phyloP scores from a whole-genome alignment of 176 grass and related monocot genomes.

The Cenchrus fungigraminus region DNA sequence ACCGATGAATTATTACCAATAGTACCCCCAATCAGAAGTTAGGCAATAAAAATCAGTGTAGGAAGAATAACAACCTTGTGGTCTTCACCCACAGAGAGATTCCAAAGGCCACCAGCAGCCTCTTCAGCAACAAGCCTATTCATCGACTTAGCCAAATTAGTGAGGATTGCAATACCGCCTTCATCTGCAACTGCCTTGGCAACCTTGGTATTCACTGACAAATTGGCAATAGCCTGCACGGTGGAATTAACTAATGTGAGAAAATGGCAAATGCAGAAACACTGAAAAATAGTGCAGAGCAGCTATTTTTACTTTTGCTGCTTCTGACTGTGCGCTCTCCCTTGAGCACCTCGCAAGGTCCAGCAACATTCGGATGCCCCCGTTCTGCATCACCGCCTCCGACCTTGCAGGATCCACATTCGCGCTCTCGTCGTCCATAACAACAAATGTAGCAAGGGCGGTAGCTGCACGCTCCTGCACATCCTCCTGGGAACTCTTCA shows the following conservation, averaged over 20 bases:
- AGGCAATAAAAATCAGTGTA: slow-evolving; percentile 30
- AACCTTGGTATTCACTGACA: slow-evolving; percentile 91
- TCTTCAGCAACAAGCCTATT: slow-evolving; percentile 98
- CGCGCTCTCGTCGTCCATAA: slow-evolving; percentile 89
- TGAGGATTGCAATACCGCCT: slow-evolving; percentile 87
- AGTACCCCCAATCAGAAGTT: background rate
- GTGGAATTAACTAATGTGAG: slow-evolving; percentile 30
- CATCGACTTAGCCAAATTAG: slow-evolving; percentile 79
- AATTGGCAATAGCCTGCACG: slow-evolving; percentile 94
- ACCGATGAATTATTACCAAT: slow-evolving; percentile 41
- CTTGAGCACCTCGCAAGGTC: slow-evolving; percentile 86
- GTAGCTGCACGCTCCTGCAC: slow-evolving; percentile 95
- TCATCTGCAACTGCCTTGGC: slow-evolving; percentile 96
- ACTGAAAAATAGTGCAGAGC: slow-evolving; percentile 7
- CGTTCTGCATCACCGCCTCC: slow-evolving; percentile 82
- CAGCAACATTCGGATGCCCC: slow-evolving; percentile 86
- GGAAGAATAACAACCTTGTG: slow-evolving; percentile 81
- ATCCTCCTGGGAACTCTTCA: slow-evolving; percentile 83
- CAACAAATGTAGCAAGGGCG: slow-evolving; percentile 91
- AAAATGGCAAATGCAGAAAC: slow-evolving; percentile 21
- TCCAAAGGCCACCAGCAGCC: slow-evolving; percentile 99
- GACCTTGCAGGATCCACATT: slow-evolving; percentile 93
- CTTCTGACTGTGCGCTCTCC: slow-evolving; percentile 92
- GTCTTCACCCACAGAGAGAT: slow-evolving; percentile 97
- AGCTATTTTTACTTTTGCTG: slow-evolving; percentile 79